Evolutionary conservation across 23 red algal genomes (phyloP), one percentile per base, ranked within the genome.

Genomic region (Gracilaria gracilis): DNA sequence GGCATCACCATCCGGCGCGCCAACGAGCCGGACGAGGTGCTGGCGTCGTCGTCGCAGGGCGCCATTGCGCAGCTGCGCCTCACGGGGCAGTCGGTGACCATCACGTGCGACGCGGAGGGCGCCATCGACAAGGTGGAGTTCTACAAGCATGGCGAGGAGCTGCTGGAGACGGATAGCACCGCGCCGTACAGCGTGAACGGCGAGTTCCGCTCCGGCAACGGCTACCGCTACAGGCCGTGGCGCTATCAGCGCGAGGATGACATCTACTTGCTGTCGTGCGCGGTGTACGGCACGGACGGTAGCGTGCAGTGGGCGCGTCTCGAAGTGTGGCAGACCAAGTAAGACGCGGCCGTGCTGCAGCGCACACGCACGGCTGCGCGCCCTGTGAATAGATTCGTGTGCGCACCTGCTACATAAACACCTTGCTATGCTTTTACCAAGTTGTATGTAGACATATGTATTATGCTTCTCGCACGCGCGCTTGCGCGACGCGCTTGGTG

Each of bases 101-200:
- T 88, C 24, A 75, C 67, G 28, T 88, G 84, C 69, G 84, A 88
- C 19, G 84, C 78, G 49, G 69, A 49, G 46, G 65, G 70, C 31
- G 21, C 17, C 20, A 34, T 77, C 9, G 72, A 77, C 8, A 24
- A 50, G 23, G 84, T 88, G 25, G 67, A 50, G 40, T 88, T 88
- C 48, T 88, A 59, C 44, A 49, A 46, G n/a, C 46, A 88, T 38
- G 84, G 84, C 19, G 55, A 57, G 46, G 32, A 44, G 0, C 17
- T 69, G 28, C 23, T 75, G 24, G 27, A 24, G 9, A 69, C 59
- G 11, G 55, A 64, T 14, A 59, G 24, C 0, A 21, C 46, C 13
- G 61, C 84, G 29, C 72, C 72, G 46, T 88, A 77, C 29, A 76
- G 67, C 71, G 50, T 88, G 32, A 34, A 20, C 9, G 84, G 84